These are phyloP conservation scores for Irpex lacteus DNA, from an alignment of 1,284 basidiomycete genomes.

Conservation along the genomic window DNA sequence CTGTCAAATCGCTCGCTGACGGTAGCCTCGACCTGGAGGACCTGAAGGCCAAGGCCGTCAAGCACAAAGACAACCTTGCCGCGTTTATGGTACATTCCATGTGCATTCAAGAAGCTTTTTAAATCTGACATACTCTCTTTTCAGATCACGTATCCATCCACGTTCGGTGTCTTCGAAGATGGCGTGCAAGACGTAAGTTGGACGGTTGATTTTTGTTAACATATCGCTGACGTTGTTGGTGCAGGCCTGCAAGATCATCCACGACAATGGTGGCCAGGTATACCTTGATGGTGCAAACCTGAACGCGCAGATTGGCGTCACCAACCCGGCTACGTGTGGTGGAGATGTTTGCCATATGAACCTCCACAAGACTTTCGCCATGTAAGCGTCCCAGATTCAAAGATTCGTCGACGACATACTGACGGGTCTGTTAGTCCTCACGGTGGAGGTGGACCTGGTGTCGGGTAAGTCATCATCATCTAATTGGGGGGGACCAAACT, in stretches of 20 bases:
- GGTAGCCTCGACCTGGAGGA: slow-evolving; percentile 91
- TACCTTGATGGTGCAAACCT: slow-evolving; percentile 97
- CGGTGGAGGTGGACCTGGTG: slow-evolving; percentile 95
- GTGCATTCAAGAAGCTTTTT: neutral
- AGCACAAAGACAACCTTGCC: slow-evolving; percentile 89
- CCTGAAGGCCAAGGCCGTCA: slow-evolving; percentile 83
- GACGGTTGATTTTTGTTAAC: neutral
- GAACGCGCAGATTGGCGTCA: slow-evolving; percentile 94
- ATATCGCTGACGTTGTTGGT: neutral
- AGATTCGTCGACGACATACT: slow-evolving; percentile 12
- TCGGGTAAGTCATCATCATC: slow-evolving; percentile 52
- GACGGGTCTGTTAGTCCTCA: slow-evolving; percentile 65
- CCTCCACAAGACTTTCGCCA: slow-evolving; percentile 94
- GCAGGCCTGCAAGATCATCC: slow-evolving; percentile 89
- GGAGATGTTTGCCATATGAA: slow-evolving; percentile 99
- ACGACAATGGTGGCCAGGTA: slow-evolving; percentile 95
- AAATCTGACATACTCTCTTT: neutral
- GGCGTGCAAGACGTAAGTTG: slow-evolving; percentile 74
- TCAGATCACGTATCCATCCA: slow-evolving; percentile 91
- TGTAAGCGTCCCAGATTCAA: slow-evolving; percentile 43
- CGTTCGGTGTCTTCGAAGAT: slow-evolving; percentile 93
- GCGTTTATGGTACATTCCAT: slow-evolving; percentile 84
- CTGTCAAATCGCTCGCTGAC: slow-evolving; percentile 86
- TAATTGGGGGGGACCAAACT: neutral
- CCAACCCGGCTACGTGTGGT: slow-evolving; percentile 93